Base-by-base conservation (phyloP, 345 rosid species). In the Carallia pectinifolia region DNA sequence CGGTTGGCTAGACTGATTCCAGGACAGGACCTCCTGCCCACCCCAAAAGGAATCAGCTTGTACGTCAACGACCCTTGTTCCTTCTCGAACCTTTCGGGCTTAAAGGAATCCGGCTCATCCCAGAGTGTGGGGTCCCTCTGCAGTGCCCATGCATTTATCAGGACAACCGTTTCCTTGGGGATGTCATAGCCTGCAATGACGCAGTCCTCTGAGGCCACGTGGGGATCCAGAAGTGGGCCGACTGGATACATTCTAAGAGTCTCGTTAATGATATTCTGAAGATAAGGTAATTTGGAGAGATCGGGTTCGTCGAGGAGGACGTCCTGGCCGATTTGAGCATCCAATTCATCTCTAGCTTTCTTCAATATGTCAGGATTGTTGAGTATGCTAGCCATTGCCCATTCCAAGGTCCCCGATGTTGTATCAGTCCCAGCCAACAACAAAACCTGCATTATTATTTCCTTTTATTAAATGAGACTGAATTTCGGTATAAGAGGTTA, bases 21-120 rank as follows among this genome's bases (percentile, higher is more conserved):
- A 62, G 66, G 66, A 2, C 66, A 62, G 19, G 66, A 62, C 66
- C 65, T 62, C 17, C 66, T 39, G n/a, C 66, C 66, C 6, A 62
- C 3, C 15, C 66, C 52, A 39, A 62, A 62, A 6, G 66, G 53
- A 13, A 62, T 19, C 15, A 62, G 47, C 66, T 62, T 62, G 62
- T 58, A 16, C 15, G 37, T 31, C 6, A 13, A 6, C 23, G 39
- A 15, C 37, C 2, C 33, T 10, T 19, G 30, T 8, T 8, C 33
- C 30, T 29, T 29, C 5, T 23, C 60, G 60, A 55, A 55, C 5
- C 60, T 7, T 55, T 55, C 60, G 15, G 60, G 60, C 60, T 4
- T 55, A 29, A 55, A 55, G 23, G 31, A 7, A 13, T 55, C 31
- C 2, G 60, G 60, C 5, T 55, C 60, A 8, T 55, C 6, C 60